phyloP scores from a whole-genome alignment of 2,329 filamentous ascomycete species.

The Hypoxylon sp. region DNA sequence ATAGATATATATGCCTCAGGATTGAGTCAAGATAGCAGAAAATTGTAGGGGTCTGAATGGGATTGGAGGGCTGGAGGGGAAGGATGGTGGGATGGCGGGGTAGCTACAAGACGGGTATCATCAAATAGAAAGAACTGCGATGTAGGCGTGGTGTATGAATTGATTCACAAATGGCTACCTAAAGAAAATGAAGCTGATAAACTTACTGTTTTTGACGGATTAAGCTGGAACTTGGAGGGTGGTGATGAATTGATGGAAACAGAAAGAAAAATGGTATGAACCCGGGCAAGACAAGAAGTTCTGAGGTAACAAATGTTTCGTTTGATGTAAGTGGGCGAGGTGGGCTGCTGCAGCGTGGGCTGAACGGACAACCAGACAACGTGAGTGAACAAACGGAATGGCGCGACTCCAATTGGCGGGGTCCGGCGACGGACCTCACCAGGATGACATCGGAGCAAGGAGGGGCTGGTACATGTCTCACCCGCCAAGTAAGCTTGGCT shows the following conservation, averaged over 20 bases:
- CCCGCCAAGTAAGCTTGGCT: slow-evolving; percentile 39
- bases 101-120: slow-evolving; percentile 43
- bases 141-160: slow-evolving; percentile 2
- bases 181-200: slow-evolving; percentile 22
- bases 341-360: slow-evolving; percentile 34
- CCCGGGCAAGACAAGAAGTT: slow-evolving; percentile 35
- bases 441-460: slow-evolving; percentile 34
- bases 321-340: slow-evolving; percentile 35
- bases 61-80: slow-evolving; percentile 25
- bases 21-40: slow-evolving; percentile 30
- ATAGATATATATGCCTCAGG: slow-evolving; percentile 47
- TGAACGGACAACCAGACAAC: slow-evolving; percentile 46
- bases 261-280: slow-evolving; percentile 31
- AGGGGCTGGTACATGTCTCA: slow-evolving; percentile 25
- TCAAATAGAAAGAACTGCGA: slow-evolving; percentile 31
- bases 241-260: slow-evolving; percentile 23
- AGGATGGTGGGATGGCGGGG: slow-evolving; percentile 45
- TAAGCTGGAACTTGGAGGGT: slow-evolving; percentile 20
- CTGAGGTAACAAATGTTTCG: slow-evolving; percentile 29
- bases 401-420: slow-evolving; percentile 45
- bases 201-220: slow-evolving; percentile 38
- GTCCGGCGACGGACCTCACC: slow-evolving; percentile 46
- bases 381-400: slow-evolving; percentile 47
- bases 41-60: slow-evolving; percentile 37
- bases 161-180: slow-evolving; percentile 7